Percentiles rank a stretch among this genome's conserved stretches.
Evolutionary conservation across 2,329 filamentous ascomycete species (phyloP).

Genomic region (Thelonectria olida): DNA sequence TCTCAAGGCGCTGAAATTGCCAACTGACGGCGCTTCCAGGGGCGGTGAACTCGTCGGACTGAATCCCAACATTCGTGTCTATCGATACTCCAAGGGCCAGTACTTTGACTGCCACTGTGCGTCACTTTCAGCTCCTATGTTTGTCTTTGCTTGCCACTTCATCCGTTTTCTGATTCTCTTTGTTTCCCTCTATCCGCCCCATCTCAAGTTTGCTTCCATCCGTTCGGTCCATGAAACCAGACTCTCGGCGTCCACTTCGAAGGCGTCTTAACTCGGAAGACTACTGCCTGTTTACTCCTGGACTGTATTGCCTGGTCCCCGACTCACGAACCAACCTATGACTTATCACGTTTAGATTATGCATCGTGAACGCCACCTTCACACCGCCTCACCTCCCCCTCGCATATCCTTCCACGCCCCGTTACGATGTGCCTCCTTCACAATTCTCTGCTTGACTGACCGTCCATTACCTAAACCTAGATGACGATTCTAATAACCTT

Average conservation of each 20-base stretch:
- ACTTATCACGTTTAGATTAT: not conserved
- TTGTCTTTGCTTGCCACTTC: not conserved
- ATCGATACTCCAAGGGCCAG: constrained; percentile 85
- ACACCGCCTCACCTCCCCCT: not conserved
- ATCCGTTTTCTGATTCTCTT: constrained; percentile 4
- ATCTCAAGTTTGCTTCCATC: not conserved
- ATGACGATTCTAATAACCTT: constrained; percentile 86
- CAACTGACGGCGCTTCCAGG: constrained; percentile 60
- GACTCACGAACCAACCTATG: not conserved
- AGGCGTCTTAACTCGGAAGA: not conserved
- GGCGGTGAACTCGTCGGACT: constrained; percentile 85
- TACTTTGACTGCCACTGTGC: constrained; percentile 94
- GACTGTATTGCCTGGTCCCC: not conserved
- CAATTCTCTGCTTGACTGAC: constrained; percentile 18
- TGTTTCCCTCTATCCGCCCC: not conserved
- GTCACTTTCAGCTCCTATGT: constrained; percentile 40
- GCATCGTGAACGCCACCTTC: not conserved
- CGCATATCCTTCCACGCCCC: not conserved
- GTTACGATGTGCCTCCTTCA: not conserved
- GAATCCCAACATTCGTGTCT: constrained; percentile 89
- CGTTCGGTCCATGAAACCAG: not conserved
- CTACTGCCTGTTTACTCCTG: not conserved
- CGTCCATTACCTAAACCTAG: constrained; percentile 53
- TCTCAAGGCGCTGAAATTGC: constrained; percentile 10
- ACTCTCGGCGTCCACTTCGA: not conserved